Evolutionary conservation across 2,329 filamentous ascomycete genomes (phyloP).

Genomic region (Elsinoe australis): DNA sequence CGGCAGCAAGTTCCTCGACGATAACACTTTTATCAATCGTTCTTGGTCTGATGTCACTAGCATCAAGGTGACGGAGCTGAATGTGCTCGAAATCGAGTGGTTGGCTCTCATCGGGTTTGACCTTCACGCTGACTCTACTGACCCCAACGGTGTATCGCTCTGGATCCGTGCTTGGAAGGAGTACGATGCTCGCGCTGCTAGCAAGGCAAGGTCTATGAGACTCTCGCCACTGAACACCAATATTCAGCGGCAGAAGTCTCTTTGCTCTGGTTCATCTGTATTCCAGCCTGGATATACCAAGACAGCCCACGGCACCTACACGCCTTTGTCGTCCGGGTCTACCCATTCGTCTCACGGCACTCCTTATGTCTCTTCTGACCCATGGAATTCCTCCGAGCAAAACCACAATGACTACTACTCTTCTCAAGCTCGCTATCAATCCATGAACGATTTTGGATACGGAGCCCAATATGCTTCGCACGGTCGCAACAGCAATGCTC

Average conservation of each 20-base stretch:
- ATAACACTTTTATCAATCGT: constrained; percentile 95
- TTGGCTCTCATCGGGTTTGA: constrained; percentile 73
- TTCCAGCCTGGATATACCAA: constrained; percentile 31
- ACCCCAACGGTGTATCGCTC: constrained; percentile 60
- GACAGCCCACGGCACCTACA: constrained; percentile 22
- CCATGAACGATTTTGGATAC: constrained; percentile 30
- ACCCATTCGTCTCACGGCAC: constrained; percentile 28
- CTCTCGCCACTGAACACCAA: constrained; percentile 60
- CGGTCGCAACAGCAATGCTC: constrained; percentile 28
- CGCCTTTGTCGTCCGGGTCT: constrained; percentile 24
- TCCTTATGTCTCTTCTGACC: constrained; percentile 29
- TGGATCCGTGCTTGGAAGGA: constrained; percentile 62
- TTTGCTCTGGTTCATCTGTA: constrained; percentile 40
- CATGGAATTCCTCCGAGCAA: constrained; percentile 28
- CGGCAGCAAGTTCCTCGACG: constrained; percentile 91
- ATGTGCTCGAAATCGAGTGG: constrained; percentile 82
- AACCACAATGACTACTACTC: constrained; percentile 26
- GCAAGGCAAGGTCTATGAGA: constrained; percentile 33
- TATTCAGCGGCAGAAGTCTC: constrained; percentile 45
- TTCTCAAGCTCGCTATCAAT: constrained; percentile 27
- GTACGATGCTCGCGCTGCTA: constrained; percentile 48
- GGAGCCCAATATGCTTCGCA: constrained; percentile 28
- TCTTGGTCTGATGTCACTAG: constrained; percentile 95
- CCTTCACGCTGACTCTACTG: constrained; percentile 76
- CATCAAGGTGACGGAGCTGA: constrained; percentile 75